A percentile compares a stretch with the other conserved stretches of the same genome.
phyloP scores from a whole-genome alignment of 2,329 filamentous ascomycete genomes.

The Diplodia mutila region DNA sequence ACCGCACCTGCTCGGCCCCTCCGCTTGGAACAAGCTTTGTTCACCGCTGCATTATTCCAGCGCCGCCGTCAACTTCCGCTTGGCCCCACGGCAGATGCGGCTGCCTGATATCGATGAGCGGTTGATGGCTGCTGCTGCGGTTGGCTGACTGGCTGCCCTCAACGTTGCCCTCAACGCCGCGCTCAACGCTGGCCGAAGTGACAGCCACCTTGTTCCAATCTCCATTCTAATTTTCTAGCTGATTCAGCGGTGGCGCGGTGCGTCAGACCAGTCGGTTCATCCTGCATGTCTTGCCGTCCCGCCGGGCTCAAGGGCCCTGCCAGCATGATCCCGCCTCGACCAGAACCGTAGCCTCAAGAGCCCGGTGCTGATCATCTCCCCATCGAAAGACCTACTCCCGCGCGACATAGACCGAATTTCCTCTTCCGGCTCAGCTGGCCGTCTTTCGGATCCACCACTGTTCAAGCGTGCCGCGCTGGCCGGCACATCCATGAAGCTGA shows the following conservation, averaged over 20 bases:
- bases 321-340: neutral
- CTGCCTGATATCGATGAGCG: neutral
- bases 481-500: constrained; percentile 3
- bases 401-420: neutral
- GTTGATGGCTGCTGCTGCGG: neutral
- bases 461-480: neutral
- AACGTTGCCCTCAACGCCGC: neutral
- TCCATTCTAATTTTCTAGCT: neutral
- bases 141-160: neutral
- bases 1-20: neutral
- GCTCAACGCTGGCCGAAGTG: neutral
- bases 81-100: too few species aligned
- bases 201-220: neutral
- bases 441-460: neutral
- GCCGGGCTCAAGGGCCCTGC: too few species aligned
- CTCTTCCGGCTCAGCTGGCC: neutral
- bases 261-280: neutral
- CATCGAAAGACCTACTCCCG: neutral
- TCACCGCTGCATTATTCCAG: neutral
- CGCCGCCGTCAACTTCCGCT: neutral
- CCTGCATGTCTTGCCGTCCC: neutral
- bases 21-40: neutral
- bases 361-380: neutral
- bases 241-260: constrained; percentile 8
- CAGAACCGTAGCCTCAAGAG: neutral